phyloP scores from a whole-genome alignment of 805 yeast genomes.

The Ogataea thermomethanolica region DNA sequence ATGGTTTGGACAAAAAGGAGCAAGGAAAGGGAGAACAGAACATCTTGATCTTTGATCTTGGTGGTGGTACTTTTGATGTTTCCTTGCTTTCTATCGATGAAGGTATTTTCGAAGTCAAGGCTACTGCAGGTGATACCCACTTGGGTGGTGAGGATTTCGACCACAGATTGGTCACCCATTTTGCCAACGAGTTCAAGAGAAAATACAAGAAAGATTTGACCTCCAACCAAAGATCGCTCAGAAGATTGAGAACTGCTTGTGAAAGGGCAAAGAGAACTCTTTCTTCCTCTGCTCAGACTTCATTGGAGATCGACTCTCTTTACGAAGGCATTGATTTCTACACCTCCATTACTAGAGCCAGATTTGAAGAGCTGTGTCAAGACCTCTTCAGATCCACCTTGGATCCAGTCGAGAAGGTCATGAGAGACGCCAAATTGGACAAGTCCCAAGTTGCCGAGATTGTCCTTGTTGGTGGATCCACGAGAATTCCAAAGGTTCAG shows the following conservation, averaged over 20 bases:
- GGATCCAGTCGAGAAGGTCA: conserved; percentile 94
- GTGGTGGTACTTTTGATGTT: conserved; percentile 99
- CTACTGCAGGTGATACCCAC: conserved; percentile 88
- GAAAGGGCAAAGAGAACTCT: conserved; percentile 99
- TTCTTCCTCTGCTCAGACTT: conserved; percentile 93
- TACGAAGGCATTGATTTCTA: conserved; percentile 96
- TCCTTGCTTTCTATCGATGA: conserved; percentile 88
- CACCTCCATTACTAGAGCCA: conserved; percentile 94
- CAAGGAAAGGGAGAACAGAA: conserved; percentile 68
- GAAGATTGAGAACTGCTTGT: conserved; percentile 98
- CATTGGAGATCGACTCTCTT: conserved; percentile 92
- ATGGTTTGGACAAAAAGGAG: conserved; percentile 73
- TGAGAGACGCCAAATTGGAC: conserved; percentile 86
- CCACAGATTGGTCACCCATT: conserved; percentile 91
- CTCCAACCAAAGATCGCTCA: conserved; percentile 90
- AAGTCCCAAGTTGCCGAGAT: conserved; percentile 89
- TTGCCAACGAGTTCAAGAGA: conserved; percentile 94
- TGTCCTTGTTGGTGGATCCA: conserved; percentile 96
- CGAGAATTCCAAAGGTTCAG: conserved; percentile 97
- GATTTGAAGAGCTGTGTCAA: conserved; percentile 95
- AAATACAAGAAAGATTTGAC: conserved; percentile 94
- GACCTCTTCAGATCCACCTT: conserved; percentile 91
- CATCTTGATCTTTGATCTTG: conserved; percentile 88
- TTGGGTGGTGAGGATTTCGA: conserved; percentile 99
- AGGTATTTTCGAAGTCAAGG: conserved; percentile 95